phyloP scores from a whole-genome alignment of 2,329 filamentous ascomycete genomes.

The Didymella glomerata region DNA sequence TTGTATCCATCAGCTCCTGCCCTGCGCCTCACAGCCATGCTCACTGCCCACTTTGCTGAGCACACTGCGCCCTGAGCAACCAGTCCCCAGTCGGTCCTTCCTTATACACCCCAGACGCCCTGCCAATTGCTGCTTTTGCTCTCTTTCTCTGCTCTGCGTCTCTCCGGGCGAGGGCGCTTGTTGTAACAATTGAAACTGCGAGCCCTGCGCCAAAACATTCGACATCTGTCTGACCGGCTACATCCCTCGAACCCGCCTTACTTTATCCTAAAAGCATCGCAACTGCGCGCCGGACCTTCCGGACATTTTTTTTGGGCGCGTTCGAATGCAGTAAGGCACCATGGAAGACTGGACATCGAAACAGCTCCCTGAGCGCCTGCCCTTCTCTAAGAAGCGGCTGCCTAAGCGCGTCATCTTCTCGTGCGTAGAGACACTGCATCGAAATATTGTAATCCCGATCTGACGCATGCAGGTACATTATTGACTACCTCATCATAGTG shows the following conservation, averaged over 20 bases:
- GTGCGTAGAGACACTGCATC: constrained; percentile 48
- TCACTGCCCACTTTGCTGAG: constrained; percentile 23
- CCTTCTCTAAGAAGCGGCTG: constrained; percentile 63
- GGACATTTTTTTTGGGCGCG: constrained; percentile 20
- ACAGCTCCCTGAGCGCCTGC: constrained; percentile 57
- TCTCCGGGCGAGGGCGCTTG: constrained; percentile 43
- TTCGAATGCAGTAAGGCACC: constrained; percentile 33
- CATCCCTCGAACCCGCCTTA: constrained; percentile 19
- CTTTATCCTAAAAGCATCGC: constrained; percentile 12
- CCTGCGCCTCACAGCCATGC: constrained; percentile 25
- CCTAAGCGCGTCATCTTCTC: constrained; percentile 61
- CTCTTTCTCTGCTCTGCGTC: constrained; percentile 33
- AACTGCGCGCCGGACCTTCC: constrained; percentile 20
- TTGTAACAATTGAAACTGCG: constrained; percentile 25
- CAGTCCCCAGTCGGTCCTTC: constrained; percentile 21
- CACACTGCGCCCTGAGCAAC: constrained; percentile 24
- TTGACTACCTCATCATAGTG: constrained; percentile 68
- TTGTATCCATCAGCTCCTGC: constrained; percentile 23
- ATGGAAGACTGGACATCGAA: constrained; percentile 50
- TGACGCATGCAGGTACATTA: constrained; percentile 59
- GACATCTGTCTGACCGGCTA: constrained; percentile 23
- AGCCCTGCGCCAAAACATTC: constrained; percentile 24
- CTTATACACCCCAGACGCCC: constrained; percentile 22
- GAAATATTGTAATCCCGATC: constrained; percentile 1
- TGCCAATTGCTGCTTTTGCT: constrained; percentile 18